Percentiles rank a stretch among this genome's conserved stretches.
Conservation (phyloP, 768 basidiomycete genomes). For the Calocybe gangraenosa region DNA sequence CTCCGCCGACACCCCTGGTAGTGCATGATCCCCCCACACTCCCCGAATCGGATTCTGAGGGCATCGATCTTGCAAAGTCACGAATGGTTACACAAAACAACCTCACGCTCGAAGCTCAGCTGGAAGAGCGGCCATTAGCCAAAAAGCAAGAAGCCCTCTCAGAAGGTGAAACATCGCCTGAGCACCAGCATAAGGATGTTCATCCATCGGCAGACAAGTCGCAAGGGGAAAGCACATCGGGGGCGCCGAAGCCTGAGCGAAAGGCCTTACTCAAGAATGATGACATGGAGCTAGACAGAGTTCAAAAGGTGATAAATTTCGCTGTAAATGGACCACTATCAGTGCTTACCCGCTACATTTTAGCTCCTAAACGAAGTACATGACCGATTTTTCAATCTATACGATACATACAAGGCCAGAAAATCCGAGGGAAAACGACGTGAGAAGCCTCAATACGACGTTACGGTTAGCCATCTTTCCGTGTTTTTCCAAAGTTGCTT, state of each 20-base stretch:
- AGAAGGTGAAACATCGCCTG: conserved; percentile 34
- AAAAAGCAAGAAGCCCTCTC: conserved; percentile 81
- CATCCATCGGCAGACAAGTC: conserved; percentile 14
- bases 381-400: conserved; percentile 64
- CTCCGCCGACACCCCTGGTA: conserved; percentile 14
- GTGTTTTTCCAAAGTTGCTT: conserved; percentile 4
- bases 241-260: conserved; percentile 35
- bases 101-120: conserved; percentile 75
- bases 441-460: conserved; percentile 50
- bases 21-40: conserved; percentile 17
- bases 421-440: conserved; percentile 23
- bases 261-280: conserved; percentile 86
- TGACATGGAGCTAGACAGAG: conserved; percentile 74
- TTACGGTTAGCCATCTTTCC: conserved; percentile 63
- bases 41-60: conserved; percentile 38
- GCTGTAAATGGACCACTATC: conserved; percentile 2
- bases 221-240: conserved; percentile 14
- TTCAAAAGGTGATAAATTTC: conserved; percentile 55
- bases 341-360: background rate
- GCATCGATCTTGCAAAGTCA: conserved; percentile 39
- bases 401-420: conserved; percentile 41
- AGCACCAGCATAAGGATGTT: conserved; percentile 19
- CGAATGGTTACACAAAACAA: conserved; percentile 68
- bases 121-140: conserved; percentile 82
- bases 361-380: conserved; percentile 86